Evolutionary conservation across 139 green algal genomes (phyloP).

Genomic region (Chlorella sp.): DNA sequence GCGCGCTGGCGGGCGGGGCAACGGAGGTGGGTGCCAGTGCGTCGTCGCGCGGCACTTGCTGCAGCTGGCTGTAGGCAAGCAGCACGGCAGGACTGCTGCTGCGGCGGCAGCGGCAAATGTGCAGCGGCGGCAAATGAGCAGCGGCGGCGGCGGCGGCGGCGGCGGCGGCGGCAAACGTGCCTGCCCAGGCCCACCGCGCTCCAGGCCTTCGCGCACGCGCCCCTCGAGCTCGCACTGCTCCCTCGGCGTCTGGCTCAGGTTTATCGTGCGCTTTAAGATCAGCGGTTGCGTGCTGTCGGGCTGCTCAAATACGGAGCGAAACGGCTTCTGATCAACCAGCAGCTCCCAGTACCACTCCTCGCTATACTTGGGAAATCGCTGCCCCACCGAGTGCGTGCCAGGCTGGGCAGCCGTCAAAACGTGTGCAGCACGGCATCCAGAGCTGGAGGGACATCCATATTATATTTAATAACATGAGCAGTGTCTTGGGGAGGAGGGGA

Average conservation of each 20-base stretch:
- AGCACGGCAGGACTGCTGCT: background rate
- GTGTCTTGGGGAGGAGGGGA: too few relatives aligned
- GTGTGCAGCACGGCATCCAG: background rate
- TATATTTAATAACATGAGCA: too few relatives aligned
- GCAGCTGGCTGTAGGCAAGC: background rate
- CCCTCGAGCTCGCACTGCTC: constrained; percentile 6
- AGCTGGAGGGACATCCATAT: background rate
- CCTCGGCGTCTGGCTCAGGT: constrained; percentile 4
- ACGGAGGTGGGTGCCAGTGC: background rate
- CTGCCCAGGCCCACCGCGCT: background rate
- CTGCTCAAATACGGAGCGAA: background rate
- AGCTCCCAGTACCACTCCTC: constrained; percentile 8
- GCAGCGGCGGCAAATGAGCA: background rate
- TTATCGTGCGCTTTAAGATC: background rate
- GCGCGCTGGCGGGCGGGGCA: background rate
- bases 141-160: too few relatives aligned
- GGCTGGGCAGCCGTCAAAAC: background rate
- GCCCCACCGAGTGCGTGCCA: background rate
- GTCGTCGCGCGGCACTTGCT: background rate
- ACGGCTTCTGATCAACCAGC: constrained; percentile 1
- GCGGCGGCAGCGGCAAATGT: background rate
- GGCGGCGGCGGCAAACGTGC: too few relatives aligned
- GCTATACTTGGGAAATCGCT: background rate
- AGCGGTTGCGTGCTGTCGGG: background rate
- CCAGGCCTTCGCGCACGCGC: background rate